Evolutionary conservation across 2,329 filamentous ascomycete genomes (phyloP).

Genomic region (Ophiostoma ulmi): DNA sequence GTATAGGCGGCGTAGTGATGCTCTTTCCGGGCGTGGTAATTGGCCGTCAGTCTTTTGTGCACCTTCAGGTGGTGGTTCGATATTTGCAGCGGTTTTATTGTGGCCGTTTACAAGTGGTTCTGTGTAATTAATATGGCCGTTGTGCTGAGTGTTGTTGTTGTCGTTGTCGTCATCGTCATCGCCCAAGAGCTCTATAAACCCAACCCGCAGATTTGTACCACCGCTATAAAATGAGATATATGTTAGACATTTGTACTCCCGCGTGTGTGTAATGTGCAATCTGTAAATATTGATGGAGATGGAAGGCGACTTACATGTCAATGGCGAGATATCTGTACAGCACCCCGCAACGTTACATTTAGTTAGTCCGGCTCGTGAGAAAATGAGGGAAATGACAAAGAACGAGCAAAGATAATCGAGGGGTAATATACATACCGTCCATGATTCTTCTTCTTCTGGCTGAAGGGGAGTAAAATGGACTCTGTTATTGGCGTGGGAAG

Average conservation of each 20-base stretch:
- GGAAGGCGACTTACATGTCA: constrained; percentile 52
- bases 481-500: constrained; percentile 58
- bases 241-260: constrained; percentile 28
- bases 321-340: constrained; percentile 53
- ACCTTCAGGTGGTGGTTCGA: constrained; percentile 9
- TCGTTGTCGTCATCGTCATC: constrained; percentile 20
- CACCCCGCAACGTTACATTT: constrained; percentile 25
- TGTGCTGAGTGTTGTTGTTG: not conserved
- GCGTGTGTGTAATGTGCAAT: not conserved
- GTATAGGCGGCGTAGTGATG: constrained; percentile 50
- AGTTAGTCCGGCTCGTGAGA: constrained; percentile 17
- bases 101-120: not conserved
- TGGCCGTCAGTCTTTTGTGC: not conserved
- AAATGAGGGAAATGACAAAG: not conserved
- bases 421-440: constrained; percentile 44
- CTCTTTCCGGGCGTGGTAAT: constrained; percentile 16
- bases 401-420: not conserved
- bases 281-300: not conserved
- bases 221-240: constrained; percentile 41
- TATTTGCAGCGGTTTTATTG: not conserved
- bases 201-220: constrained; percentile 64
- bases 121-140: not conserved
- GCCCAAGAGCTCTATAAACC: constrained; percentile 57
- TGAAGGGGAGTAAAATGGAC: constrained; percentile 48
- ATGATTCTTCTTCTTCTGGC: constrained; percentile 33